Percentiles rank a stretch among this genome's conserved stretches.
phyloP scores from a whole-genome alignment of 306 rosid genomes.

The Sophora flavescens region DNA sequence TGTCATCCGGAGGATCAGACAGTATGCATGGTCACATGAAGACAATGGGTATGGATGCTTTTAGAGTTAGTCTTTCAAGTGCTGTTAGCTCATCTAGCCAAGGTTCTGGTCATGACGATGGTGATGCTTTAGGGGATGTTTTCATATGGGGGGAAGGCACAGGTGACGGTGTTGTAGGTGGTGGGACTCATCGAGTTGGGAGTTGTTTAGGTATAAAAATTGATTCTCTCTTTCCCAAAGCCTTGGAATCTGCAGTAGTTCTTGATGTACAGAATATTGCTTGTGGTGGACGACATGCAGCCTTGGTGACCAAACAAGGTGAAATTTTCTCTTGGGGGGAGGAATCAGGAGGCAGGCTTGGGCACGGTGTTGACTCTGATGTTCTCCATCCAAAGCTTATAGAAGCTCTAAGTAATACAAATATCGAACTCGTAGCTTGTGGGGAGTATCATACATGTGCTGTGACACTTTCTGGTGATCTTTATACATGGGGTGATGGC shows the following conservation, averaged over 20 bases:
- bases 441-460: conserved; percentile 99
- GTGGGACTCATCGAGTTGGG: conserved; percentile 90
- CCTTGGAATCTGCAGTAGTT: conserved; percentile 94
- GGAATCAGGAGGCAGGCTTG: conserved; percentile 98
- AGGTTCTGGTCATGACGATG: conserved; percentile 99
- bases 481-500: conserved; percentile 99
- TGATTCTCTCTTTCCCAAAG: conserved; percentile 93
- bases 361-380: conserved; percentile 97
- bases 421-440: conserved; percentile 97
- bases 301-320: conserved; percentile 97
- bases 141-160: conserved; percentile 98
- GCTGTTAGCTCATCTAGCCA: conserved; percentile 99
- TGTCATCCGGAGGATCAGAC: conserved; percentile 99
- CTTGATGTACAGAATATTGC: conserved; percentile 97
- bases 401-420: conserved; percentile 81
- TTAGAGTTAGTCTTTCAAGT: conserved; percentile 97
- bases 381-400: conserved; percentile 92
- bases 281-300: conserved; percentile 95
- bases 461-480: conserved; percentile 96
- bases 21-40: conserved; percentile 92
- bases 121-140: conserved; percentile 99
- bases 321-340: conserved; percentile 99
- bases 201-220: conserved; percentile 67
- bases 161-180: conserved; percentile 95
- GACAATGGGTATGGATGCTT: conserved; percentile 91